Percentiles rank a stretch among this genome's conserved stretches.
phyloP scores from a whole-genome alignment of 2,329 filamentous ascomycete genomes.

The Colletotrichum sp. region DNA sequence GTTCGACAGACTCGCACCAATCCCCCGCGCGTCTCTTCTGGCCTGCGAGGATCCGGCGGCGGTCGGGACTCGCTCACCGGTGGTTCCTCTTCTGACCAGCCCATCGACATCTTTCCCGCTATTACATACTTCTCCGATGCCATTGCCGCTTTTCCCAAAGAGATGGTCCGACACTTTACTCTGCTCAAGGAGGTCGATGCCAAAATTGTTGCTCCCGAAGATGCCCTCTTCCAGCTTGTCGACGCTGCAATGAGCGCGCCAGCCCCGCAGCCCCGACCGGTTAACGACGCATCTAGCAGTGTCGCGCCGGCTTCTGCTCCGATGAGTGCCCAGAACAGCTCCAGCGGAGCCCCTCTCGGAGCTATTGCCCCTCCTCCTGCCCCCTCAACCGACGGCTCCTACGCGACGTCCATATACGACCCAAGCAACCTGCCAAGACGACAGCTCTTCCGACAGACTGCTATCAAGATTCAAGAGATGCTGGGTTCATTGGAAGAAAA shows the following conservation, averaged over 20 bases:
- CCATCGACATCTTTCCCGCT: constrained; percentile 71
- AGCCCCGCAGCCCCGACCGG: constrained; percentile 48
- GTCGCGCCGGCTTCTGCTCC: constrained; percentile 48
- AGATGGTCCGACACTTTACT: constrained; percentile 94
- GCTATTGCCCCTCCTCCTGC: constrained; percentile 38
- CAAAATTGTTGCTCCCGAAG: constrained; percentile 89
- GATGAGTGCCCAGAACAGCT: constrained; percentile 57
- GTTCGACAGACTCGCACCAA: constrained; percentile 70
- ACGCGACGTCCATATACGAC: constrained; percentile 52
- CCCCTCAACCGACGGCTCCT: constrained; percentile 48
- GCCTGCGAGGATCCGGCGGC: constrained; percentile 48
- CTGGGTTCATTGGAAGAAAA: constrained; percentile 95
- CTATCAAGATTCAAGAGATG: constrained; percentile 81
- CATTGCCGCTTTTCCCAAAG: constrained; percentile 89
- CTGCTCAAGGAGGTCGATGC: constrained; percentile 97
- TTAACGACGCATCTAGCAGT: constrained; percentile 49
- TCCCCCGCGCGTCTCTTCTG: constrained; percentile 57
- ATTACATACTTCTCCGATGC: constrained; percentile 85
- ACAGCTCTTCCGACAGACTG: constrained; percentile 78
- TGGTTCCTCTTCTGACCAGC: constrained; percentile 55
- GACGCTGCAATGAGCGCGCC: constrained; percentile 63
- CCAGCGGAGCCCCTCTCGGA: constrained; percentile 41
- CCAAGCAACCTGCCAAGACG: constrained; percentile 68
- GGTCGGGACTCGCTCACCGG: constrained; percentile 51
- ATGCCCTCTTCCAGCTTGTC: constrained; percentile 79